phyloP scores from a whole-genome alignment of 805 yeast species.

The Wickerhamiella allomyrinae region DNA sequence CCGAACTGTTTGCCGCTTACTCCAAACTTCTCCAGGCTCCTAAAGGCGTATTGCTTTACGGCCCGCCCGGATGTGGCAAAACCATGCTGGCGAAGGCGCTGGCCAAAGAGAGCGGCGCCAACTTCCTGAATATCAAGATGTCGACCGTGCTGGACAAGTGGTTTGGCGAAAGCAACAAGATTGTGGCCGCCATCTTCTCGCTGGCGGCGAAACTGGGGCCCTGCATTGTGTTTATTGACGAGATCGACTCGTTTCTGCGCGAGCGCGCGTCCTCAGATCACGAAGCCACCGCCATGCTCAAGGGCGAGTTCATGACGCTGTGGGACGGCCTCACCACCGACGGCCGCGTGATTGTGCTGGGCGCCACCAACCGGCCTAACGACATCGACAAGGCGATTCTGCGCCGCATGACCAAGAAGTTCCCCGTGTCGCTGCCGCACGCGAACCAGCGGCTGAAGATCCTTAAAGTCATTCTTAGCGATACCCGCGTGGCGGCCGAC shows the following conservation, averaged over 20 bases:
- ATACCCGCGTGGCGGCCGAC: conserved; percentile 42
- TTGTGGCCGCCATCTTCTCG: conserved; percentile 84
- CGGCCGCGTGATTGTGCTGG: conserved; percentile 78
- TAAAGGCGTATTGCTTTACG: conserved; percentile 80
- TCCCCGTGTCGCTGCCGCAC: conserved; percentile 63
- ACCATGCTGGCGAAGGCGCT: conserved; percentile 94
- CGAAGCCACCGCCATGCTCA: conserved; percentile 86
- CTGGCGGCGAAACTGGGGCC: conserved; percentile 84
- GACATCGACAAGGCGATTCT: conserved; percentile 89
- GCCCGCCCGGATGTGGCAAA: conserved; percentile 98
- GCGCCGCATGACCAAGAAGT: conserved; percentile 84
- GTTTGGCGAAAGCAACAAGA: conserved; percentile 93
- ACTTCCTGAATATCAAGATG: conserved; percentile 81
- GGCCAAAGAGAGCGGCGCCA: conserved; percentile 84
- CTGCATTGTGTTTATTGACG: conserved; percentile 89
- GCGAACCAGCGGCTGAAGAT: conserved; percentile 55
- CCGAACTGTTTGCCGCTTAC: conserved; percentile 40
- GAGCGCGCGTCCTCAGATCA: conserved; percentile 77
- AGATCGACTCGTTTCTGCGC: conserved; percentile 84
- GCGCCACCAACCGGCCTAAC: conserved; percentile 85
- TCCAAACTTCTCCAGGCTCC: conserved; percentile 71
- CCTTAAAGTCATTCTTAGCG: conserved; percentile 50
- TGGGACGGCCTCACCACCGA: conserved; percentile 83
- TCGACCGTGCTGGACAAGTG: conserved; percentile 92
- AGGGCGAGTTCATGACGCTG: conserved; percentile 93